Evolutionary conservation across 805 yeast species (phyloP), one percentile per base, ranked within the genome.

Genomic region (Lachancea mirantina): DNA sequence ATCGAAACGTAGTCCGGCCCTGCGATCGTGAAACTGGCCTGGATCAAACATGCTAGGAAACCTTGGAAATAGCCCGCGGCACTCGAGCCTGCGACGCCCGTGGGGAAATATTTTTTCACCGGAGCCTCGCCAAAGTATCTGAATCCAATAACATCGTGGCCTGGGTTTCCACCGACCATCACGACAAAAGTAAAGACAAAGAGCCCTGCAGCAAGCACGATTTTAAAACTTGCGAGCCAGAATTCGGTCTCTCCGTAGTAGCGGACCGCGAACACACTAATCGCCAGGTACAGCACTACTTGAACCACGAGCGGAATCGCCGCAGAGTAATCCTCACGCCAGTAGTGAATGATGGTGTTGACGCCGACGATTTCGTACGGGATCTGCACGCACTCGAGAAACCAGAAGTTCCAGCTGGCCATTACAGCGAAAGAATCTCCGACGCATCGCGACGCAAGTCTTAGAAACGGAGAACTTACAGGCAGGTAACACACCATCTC

Each of bases 91-190:
- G 5, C 19, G 21, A 54, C 49, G 0, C 88, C 88, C 4, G 66
- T 54, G 8, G 71, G 68, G 23, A 64, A 55, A 50, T 72, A 75
- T 39, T 66, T 61, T 13, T 77, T 76, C 49, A 82, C 76, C 3
- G 76, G 71, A 27, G 72, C 74, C 28, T 67, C 52, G 9, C 52
- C 54, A 72, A 77, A 76, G 48, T 71, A 67, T 27, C 77, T 53
- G 49, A 76, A 74, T 2, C 83, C 83, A 42, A 63, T 74, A 4
- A 63, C 69, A 43, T 80, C 83, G 39, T 71, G 74, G 24, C 64
- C 55, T 1, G 94, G 94, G 52, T 84, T 84, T 17, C 94, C 95
- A 19, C 95, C 95, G 22, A 80, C 73, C 94, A 84, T 84, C 5
- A 87, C 76, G 34, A 83, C 53, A 45, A 84, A 78, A 2, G 92